Conservation (phyloP, 1,139 yeast genomes). For the Kodamaea derodonti region DNA sequence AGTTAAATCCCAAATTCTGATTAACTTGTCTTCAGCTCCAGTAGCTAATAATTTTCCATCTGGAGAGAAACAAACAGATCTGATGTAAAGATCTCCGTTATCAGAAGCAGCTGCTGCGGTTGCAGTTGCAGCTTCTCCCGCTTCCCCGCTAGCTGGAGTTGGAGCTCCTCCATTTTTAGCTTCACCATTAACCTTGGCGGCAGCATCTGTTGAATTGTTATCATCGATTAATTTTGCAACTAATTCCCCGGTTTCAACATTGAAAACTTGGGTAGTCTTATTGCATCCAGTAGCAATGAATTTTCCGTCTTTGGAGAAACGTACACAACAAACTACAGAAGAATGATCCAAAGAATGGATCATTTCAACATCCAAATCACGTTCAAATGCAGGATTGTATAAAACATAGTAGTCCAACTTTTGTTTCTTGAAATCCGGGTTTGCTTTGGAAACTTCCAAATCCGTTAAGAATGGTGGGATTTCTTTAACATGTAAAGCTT, state of each 20-base stretch:
- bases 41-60: conserved; percentile 95
- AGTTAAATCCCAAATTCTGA: conserved; percentile 93
- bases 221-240: conserved; percentile 85
- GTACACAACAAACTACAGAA: conserved; percentile 94
- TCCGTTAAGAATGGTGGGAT: conserved; percentile 81
- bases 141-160: conserved; percentile 14
- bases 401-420: conserved; percentile 85
- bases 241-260: conserved; percentile 87
- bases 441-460: conserved; percentile 74
- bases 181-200: conserved; percentile 18
- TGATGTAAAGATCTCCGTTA: conserved; percentile 80
- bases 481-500: conserved; percentile 61
- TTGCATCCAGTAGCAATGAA: conserved; percentile 96
- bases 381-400: conserved; percentile 78
- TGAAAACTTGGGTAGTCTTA: conserved; percentile 91
- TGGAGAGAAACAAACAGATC: conserved; percentile 95
- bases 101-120: conserved; percentile 36
- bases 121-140: conserved; percentile 17
- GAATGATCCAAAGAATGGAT: conserved; percentile 89
- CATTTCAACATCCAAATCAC: conserved; percentile 75
- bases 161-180: conserved; percentile 2
- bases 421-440: conserved; percentile 77
- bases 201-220: conserved; percentile 41
- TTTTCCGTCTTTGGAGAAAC: conserved; percentile 90
- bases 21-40: conserved; percentile 96